Evolutionary conservation across 805 yeast genomes (phyloP), one percentile per base, ranked within the genome.

Genomic region (Candida dendrica): DNA sequence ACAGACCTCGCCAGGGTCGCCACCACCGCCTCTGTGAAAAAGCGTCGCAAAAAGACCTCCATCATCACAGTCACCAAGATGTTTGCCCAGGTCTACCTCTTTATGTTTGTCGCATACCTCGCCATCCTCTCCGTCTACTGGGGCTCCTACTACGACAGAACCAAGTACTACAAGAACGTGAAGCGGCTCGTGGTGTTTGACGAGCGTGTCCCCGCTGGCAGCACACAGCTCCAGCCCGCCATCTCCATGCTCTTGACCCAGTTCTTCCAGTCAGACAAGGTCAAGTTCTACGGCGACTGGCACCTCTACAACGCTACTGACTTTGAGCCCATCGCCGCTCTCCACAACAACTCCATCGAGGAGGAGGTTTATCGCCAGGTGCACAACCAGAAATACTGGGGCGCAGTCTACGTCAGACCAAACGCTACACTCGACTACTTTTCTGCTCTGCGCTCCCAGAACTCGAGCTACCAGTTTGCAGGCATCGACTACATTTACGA

Each of bases 351-450:
- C 13, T 40, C 55, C 2, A 37, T 39, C 4, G 46, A 41, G 37
- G 65, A 66, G 13, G 72, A 72, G 47, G 55, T 77, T 15, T 34
- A 52, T 17, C 45, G 67, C 16, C 60, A 63, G 36, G 68, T 81
- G 4, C 75, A 72, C 47, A 72, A 69, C 42, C 77, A 79, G 54
- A 48, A 68, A 7, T 78, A 71, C 50, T 81, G 87, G 87, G 73
- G 69, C 7, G 73, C 78, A 1, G 61, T 79, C 30, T 74, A 75
- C 45, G 72, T 81, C 22, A 55, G 60, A 17, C 56, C 63, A 5
- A 68, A 74, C 50, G 75, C 83, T 1, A 63, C 76, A 2, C 50
- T 45, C 19, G 38, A 44, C 29, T 48, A 50, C 15, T 51, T 41
- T 36, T 26, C 43, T 3, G 61, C 61, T 0, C 35, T 57, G 8